A percentile compares a stretch with the other conserved stretches of the same genome.
phyloP scores from a whole-genome alignment of 805 yeast species.

The Kodamaea kakaduensis region DNA sequence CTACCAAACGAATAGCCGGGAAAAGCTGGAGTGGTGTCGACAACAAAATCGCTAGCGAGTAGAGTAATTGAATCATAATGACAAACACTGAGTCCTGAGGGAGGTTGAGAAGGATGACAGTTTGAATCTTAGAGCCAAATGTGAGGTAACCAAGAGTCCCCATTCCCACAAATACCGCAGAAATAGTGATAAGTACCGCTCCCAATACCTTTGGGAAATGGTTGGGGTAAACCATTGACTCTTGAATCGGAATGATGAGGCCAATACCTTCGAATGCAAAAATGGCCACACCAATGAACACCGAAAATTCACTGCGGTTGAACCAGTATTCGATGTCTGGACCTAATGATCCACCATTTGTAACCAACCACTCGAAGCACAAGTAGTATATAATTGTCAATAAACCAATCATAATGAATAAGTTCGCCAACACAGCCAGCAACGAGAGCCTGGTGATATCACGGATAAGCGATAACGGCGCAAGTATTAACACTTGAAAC shows the following conservation, averaged over 20 bases:
- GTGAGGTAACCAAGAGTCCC: conserved; percentile 70
- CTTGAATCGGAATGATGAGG: conserved; percentile 74
- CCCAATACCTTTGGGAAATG: conserved; percentile 64
- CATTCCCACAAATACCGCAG: conserved; percentile 55
- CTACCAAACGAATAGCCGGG: conserved; percentile 74
- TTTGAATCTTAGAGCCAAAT: conserved; percentile 59
- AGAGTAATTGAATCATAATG: conserved; percentile 62
- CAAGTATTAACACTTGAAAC: conserved; percentile 53
- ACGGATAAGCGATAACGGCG: conserved; percentile 69
- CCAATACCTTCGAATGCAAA: conserved; percentile 91
- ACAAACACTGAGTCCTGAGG: conserved; percentile 66
- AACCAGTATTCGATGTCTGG: conserved; percentile 47
- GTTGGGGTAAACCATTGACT: conserved; percentile 73
- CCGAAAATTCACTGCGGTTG: conserved; percentile 57
- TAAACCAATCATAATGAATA: conserved; percentile 63
- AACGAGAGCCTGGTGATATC: conserved; percentile 73
- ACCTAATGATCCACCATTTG: conserved; percentile 40
- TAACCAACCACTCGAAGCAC: conserved; percentile 37
- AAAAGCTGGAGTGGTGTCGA: conserved; percentile 79
- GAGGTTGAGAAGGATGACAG: conserved; percentile 67
- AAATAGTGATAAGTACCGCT: conserved; percentile 59
- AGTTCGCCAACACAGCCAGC: conserved; percentile 68
- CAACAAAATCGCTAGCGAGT: conserved; percentile 67
- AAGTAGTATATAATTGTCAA: conserved; percentile 59
- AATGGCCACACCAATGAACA: conserved; percentile 79